Conservation (phyloP, 768 basidiomycete species). For the Phylloporus rhodoxanthus region DNA sequence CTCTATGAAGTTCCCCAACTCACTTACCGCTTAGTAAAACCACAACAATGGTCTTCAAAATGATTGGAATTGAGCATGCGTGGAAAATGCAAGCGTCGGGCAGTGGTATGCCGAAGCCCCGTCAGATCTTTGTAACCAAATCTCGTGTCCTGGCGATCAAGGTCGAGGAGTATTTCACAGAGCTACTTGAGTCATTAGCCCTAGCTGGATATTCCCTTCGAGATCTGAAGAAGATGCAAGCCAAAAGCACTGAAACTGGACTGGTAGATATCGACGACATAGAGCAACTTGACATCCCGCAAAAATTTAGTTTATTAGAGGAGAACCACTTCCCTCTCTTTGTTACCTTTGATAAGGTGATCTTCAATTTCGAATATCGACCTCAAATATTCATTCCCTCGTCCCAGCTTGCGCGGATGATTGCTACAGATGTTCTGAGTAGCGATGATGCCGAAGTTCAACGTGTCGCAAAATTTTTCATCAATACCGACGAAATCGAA, state of each 20-base stretch:
- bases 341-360: constrained; percentile 56
- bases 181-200: constrained; percentile 42
- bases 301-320: constrained; percentile 47
- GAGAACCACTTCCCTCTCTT: constrained; percentile 68
- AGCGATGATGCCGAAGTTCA: constrained; percentile 3
- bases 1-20: too few species aligned
- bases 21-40: too few species aligned
- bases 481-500: constrained; percentile 11
- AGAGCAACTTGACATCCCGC: constrained; percentile 32
- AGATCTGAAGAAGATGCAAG: constrained; percentile 33
- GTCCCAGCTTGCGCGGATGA: constrained; percentile 22
- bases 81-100: constrained; percentile 32
- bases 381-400: not conserved
- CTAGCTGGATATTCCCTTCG: constrained; percentile 32
- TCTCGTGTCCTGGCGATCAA: constrained; percentile 59
- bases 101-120: constrained; percentile 38
- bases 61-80: constrained; percentile 37
- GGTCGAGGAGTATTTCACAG: constrained; percentile 61
- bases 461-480: constrained; percentile 11
- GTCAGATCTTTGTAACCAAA: constrained; percentile 70
- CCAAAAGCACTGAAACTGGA: constrained; percentile 23
- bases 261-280: constrained; percentile 30
- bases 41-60: too few species aligned
- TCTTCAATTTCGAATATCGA: constrained; percentile 3
- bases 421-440: constrained; percentile 20